Evolutionary conservation across 345 rosid genomes (phyloP).

Genomic region (Litchi chinensis): DNA sequence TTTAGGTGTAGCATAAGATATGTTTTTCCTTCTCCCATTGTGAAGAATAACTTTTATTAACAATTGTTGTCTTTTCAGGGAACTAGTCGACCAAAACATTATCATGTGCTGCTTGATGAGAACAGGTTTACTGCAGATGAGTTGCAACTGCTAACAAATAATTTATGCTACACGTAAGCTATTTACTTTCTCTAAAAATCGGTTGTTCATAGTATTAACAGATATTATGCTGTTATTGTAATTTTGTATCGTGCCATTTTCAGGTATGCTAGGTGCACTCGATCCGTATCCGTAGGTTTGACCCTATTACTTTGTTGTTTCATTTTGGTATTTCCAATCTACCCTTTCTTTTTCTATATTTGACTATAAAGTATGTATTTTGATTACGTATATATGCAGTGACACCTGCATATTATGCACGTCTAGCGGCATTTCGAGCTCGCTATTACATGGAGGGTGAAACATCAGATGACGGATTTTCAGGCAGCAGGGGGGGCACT

Average conservation of each 20-base stretch:
- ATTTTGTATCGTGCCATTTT: neutral
- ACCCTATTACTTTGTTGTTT: neutral
- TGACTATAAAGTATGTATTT: neutral
- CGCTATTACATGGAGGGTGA: constrained; percentile 39
- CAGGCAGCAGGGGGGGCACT: neutral
- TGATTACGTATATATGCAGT: constrained; percentile 33
- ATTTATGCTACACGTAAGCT: constrained; percentile 73
- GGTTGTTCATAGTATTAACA: neutral
- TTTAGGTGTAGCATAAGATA: neutral
- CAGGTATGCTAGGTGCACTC: constrained; percentile 80
- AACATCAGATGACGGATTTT: constrained; percentile 26
- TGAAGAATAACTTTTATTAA: neutral
- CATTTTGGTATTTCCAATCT: neutral
- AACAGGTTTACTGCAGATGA: constrained; percentile 59
- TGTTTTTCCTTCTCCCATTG: neutral
- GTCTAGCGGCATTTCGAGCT: constrained; percentile 50
- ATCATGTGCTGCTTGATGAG: constrained; percentile 79
- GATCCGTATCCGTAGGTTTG: constrained; percentile 69
- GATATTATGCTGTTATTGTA: neutral
- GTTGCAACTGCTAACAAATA: constrained; percentile 63
- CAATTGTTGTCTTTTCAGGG: constrained; percentile 44
- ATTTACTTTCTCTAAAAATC: neutral
- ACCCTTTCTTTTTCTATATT: neutral
- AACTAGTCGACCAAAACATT: constrained; percentile 73
- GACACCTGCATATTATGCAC: constrained; percentile 59